Evolutionary conservation across 345 rosid genomes (phyloP), one percentile per base, ranked within the genome.

Genomic region (Acer saccharum): DNA sequence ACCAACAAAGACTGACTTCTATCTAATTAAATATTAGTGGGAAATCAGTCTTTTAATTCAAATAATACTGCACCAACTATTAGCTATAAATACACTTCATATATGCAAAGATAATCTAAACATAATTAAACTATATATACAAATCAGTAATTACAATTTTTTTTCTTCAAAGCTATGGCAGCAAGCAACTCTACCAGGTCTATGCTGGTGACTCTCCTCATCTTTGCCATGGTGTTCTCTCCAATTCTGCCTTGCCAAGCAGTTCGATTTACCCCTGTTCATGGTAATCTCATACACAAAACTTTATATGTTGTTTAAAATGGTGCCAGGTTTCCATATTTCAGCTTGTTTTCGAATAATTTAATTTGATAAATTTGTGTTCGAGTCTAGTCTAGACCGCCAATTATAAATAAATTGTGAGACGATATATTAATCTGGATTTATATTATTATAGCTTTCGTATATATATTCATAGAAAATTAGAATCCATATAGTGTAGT

Each of bases 171-270:
- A 14, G 21, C 66, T 25, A 77, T 77, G 80, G 80, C 80, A 14
- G 75, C 27, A 13, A 18, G 50, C 10, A 60, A 60, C 16, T 65
- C 27, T 58, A 43, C 71, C 18, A 69, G 55, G 57, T 75, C 77
- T 21, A 12, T 75, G 10, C 32, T 83, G 57, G 64, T 79, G 5
- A 50, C 76, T 2, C 58, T 85, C 50, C 8, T 85, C 68, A 18
- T 83, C 66, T 32, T 82, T 16, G 50, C 82, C 17, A 21, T 76
- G 68, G 73, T 80, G 50, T 17, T 83, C 8, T 73, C 80, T 63
- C 73, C 81, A 6, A 63, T 58, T 17, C 4, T 69, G 32, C 73
- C 80, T 7, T 57, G 73, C 57, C 74, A 69, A 4, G 79, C 73
- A 6, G 78, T 64, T 64, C 80, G 79, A 57, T 54, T 54, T 3